Evolutionary conservation across 176 grass and related monocot genomes (phyloP), one percentile per base, ranked within the genome.

Genomic region (Canna indica): DNA sequence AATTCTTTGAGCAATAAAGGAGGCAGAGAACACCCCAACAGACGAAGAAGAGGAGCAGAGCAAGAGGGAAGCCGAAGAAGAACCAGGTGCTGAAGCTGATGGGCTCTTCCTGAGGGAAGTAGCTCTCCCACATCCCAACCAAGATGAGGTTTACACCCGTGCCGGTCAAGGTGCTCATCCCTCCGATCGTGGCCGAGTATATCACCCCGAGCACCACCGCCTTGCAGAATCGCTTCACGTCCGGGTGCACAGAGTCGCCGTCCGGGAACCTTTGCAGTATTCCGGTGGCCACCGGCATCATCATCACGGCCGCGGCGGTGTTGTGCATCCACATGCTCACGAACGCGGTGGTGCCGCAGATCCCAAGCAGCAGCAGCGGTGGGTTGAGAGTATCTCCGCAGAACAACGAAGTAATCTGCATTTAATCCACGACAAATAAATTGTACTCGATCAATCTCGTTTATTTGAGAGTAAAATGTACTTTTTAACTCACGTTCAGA

Each of bases 81-180:
- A 85, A 85, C 89, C 94, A 97, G 0, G 82, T 66, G 87, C 94
- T 97, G 84, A 97, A 93, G 69, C 84, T 87, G 36, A 95, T 95
- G 41, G 79, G 75, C 42, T 71, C 16, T 52, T 85, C 76, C 18
- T 90, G 68, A 46, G 94, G 94, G 73, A 85, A 99, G 77, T 88
- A 93, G 24, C 75, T 64, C 28, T 72, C 70, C 84, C 94, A 99
- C 82, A 99, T 99, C 67, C 89, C 89, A 17, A 93, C 82, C 30
- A 99, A 80, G 56, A 99, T 99, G 75, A 99, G 83, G 73, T 99
- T 99, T 11, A 91, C 94, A 2, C 94, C 94, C 0, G 86, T 95
- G 62, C 90, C 90, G 5, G 86, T 87, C 33, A 90, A 67, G n/a
- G 90, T 95, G 31, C 73, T 76, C 76, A 87, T 89, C 25, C 90